Evolutionary conservation across 2,329 filamentous ascomycete genomes (phyloP).

Genomic region (Seiridium cupressi): DNA sequence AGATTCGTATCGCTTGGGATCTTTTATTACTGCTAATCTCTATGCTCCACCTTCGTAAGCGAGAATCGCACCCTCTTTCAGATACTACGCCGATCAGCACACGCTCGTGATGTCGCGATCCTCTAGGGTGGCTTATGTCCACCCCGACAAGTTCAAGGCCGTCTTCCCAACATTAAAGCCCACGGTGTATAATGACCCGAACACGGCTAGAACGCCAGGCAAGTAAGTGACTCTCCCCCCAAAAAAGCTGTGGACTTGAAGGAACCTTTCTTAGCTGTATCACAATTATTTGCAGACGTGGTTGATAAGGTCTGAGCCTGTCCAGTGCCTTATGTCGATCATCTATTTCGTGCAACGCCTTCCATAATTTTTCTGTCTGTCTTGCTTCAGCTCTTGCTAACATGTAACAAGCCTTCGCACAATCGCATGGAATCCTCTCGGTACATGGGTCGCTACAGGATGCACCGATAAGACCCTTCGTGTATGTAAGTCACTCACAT

Average conservation of each 20-base stretch:
- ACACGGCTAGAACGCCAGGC: constrained; percentile 22
- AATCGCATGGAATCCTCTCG: constrained; percentile 86
- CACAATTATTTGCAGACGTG: no score
- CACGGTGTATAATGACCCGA: constrained; percentile 29
- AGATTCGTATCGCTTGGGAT: no score
- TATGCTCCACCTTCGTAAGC: background rate
- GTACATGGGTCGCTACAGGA: constrained; percentile 81
- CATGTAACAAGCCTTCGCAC: constrained; percentile 60
- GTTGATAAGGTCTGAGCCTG: no score
- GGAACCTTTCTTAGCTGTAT: no score
- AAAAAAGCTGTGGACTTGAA: no score
- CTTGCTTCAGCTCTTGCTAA: background rate
- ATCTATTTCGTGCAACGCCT: no score
- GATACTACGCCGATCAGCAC: background rate
- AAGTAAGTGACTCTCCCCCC: constrained; percentile 23
- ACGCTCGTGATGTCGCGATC: constrained; percentile 24
- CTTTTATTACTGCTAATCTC: no score
- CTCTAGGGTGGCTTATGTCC: constrained; percentile 24
- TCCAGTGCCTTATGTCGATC: no score
- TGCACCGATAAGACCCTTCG: constrained; percentile 67
- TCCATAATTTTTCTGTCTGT: no score
- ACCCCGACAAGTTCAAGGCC: constrained; percentile 30
- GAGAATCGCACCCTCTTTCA: background rate
- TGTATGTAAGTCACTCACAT: constrained; percentile 56
- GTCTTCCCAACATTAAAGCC: constrained; percentile 28